Evolutionary conservation across 176 grass and related monocot genomes (phyloP).

Genomic region (Poa pratensis): DNA sequence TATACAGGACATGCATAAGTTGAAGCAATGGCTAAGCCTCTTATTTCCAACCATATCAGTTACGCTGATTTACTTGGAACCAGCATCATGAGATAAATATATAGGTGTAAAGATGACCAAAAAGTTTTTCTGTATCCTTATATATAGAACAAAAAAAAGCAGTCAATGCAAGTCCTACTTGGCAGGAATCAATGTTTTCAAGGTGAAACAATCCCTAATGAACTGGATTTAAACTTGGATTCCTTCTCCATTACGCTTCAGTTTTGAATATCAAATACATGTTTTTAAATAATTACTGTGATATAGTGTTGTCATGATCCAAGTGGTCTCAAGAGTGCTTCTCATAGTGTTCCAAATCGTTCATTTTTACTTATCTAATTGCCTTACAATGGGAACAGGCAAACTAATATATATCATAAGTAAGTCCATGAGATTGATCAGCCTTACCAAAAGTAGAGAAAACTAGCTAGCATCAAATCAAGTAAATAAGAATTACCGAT

Average conservation of each 20-base stretch:
- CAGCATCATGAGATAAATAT: too few relatives aligned
- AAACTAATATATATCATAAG: not conserved
- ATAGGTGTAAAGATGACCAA: too few relatives aligned
- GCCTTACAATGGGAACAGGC: not conserved
- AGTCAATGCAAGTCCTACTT: not conserved
- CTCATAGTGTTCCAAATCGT: too few relatives aligned
- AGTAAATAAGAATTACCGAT: not conserved
- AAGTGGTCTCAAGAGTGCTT: too few relatives aligned
- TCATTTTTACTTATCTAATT: too few relatives aligned
- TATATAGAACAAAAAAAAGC: too few relatives aligned
- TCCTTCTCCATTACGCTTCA: too few relatives aligned
- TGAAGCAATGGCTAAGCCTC: not conserved
- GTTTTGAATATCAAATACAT: not conserved
- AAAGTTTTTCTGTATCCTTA: too few relatives aligned
- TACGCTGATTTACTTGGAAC: too few relatives aligned
- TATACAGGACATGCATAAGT: not conserved
- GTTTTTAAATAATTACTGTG: not conserved
- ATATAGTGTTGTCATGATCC: not conserved
- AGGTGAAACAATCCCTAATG: not conserved
- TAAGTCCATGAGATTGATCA: not conserved
- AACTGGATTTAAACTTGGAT: too few relatives aligned
- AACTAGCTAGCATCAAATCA: not conserved
- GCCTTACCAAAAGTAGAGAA: not conserved
- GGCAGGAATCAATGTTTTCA: not conserved
- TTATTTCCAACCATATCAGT: not conserved